phyloP scores from a whole-genome alignment of 805 yeast genomes.

The Yueomyces sinensis region DNA sequence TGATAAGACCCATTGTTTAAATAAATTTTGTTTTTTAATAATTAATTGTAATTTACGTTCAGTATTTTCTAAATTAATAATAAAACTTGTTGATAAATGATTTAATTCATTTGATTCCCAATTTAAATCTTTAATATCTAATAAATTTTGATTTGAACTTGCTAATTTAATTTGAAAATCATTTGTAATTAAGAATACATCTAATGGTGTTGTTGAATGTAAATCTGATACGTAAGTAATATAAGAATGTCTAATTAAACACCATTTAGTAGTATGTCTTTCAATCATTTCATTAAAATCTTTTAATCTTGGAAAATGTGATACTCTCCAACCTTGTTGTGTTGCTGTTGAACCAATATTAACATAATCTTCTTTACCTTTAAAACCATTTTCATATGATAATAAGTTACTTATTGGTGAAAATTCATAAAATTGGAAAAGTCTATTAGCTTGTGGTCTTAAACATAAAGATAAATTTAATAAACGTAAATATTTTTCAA shows the following conservation, averaged over 20 bases:
- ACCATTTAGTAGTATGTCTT: slow-evolving; percentile 89
- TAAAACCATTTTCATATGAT: slow-evolving; percentile 66
- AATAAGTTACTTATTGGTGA: slow-evolving; percentile 79
- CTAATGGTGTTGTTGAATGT: slow-evolving; percentile 76
- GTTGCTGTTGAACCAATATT: slow-evolving; percentile 72
- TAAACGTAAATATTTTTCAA: slow-evolving; percentile 57
- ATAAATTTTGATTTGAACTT: slow-evolving; percentile 18
- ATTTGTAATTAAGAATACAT: slow-evolving; percentile 80
- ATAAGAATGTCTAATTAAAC: slow-evolving; percentile 72
- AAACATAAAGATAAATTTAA: slow-evolving; percentile 47
- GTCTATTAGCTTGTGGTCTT: slow-evolving; percentile 67
- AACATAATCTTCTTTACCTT: slow-evolving; percentile 83
- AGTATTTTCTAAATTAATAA: slow-evolving; percentile 51
- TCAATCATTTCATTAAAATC: slow-evolving; percentile 80
- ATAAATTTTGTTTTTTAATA: slow-evolving; percentile 51
- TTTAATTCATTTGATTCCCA: slow-evolving; percentile 19
- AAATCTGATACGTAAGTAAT: slow-evolving; percentile 77
- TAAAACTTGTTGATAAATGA: slow-evolving; percentile 38
- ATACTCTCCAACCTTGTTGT: slow-evolving; percentile 92
- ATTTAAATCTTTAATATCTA: slow-evolving; percentile 5
- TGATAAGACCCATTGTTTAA: slow-evolving; percentile 64
- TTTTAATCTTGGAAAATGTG: slow-evolving; percentile 57
- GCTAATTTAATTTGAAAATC: slow-evolving; percentile 46
- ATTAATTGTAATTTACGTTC: slow-evolving; percentile 69
- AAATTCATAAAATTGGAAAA: slow-evolving; percentile 79